Evolutionary conservation across 257 asterid genomes (phyloP).

Genomic region (Solanum acaule): DNA sequence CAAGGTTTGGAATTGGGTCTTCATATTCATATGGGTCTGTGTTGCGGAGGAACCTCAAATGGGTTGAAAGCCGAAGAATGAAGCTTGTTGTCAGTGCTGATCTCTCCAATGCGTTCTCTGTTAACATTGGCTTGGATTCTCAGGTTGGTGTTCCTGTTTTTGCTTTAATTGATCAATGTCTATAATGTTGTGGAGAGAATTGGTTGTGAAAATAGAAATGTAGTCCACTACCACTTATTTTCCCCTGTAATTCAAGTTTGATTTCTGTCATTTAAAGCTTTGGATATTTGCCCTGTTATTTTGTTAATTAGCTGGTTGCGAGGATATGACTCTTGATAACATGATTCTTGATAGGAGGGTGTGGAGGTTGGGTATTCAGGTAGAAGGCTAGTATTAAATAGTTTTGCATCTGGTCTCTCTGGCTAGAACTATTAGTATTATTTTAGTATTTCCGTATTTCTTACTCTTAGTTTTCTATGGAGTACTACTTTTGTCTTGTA

Average conservation of each 20-base stretch:
- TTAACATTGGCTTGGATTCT: constrained; percentile 68
- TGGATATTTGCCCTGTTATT: not conserved
- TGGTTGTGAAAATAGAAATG: not conserved
- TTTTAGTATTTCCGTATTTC: not conserved
- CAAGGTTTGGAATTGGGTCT: constrained; percentile 23
- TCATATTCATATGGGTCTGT: constrained; percentile 3
- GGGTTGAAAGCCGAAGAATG: constrained; percentile 38
- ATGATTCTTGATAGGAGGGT: not conserved
- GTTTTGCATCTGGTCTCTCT: not conserved
- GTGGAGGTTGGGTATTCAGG: not conserved
- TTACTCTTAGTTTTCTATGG: not conserved
- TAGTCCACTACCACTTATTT: not conserved
- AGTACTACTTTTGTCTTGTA: not conserved
- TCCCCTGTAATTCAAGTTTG: not conserved
- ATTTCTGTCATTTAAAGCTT: not conserved
- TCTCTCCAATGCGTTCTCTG: constrained; percentile 58
- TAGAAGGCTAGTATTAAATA: not conserved
- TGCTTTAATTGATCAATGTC: not conserved
- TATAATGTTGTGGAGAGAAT: not conserved
- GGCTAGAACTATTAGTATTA: not conserved
- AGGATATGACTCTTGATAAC: not conserved
- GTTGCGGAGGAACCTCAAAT: constrained; percentile 25
- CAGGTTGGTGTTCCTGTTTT: constrained; percentile 29
- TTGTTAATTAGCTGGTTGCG: not conserved
- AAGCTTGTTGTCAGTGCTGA: constrained; percentile 41